Evolutionary conservation across 75 land plant species (phyloP), one percentile per base, ranked within the genome.

Genomic region (Cryptomeria japonica): DNA sequence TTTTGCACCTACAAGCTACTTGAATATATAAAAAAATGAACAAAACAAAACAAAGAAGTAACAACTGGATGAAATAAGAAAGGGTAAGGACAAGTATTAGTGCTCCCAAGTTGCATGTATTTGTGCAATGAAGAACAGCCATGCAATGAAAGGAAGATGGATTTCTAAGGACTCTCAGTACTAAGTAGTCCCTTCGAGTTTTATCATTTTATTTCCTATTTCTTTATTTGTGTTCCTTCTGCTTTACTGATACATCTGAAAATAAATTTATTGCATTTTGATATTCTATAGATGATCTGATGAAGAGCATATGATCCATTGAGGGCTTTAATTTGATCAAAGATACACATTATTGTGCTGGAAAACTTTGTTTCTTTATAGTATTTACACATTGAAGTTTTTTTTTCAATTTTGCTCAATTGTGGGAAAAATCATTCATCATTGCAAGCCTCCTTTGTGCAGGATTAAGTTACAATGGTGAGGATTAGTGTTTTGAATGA

Each of bases 401-500:
- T 34, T n/a, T 49, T 25, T 34, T 2, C 34, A 10, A 9, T 32
- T 72, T 72, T 31, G 68, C 22, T 9, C 1, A 34, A 7, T 34
- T 75, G 11, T 32, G 77, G 37, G 3, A 34, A 32, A 70, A 75
- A 37, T 13, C 34, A 75, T 32, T 32, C 15, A 75, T 75, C 13
- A 34, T 34, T 75, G 77, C 2, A 75, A 12, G 13, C 77, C 9
- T 14, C 37, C 36, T 84, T 34, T 85, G 22, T 85, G 25, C 86
- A 85, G 86, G 64, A 37, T 32, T 53, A 85, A 37, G n/a, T 53
- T 14, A 56, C 38, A 56, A 94, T 94, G 95, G 95, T 94, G 92
- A 87, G 94, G 37, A 87, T 92, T 75, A 93, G 93, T 87, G 94
- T 94, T 32, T 84, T 94, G 85, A 94, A 94, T 79, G 95, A 93